Evolutionary conservation across 805 yeast species (phyloP).

Genomic region (Sugiyamaella smithiae): DNA sequence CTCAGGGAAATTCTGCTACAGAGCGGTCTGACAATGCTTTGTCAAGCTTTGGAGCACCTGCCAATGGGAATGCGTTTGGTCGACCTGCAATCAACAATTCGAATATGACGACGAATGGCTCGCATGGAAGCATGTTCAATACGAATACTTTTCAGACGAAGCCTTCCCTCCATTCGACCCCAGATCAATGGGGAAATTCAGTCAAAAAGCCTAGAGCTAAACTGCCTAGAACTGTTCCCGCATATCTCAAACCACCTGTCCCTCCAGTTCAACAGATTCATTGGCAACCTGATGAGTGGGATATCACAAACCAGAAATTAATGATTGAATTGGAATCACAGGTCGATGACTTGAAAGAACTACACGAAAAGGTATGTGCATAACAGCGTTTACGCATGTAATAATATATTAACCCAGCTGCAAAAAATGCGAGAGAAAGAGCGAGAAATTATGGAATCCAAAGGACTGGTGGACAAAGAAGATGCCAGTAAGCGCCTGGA

Average conservation of each 20-base stretch:
- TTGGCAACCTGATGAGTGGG: conserved; percentile 54
- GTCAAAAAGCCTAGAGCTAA: conserved; percentile 9
- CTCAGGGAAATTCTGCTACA: not conserved
- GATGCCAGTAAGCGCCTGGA: conserved; percentile 76
- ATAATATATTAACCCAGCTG: conserved; percentile 44
- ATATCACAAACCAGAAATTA: conserved; percentile 61
- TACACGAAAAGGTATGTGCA: conserved; percentile 51
- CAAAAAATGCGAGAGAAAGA: conserved; percentile 73
- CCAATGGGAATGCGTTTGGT: not conserved
- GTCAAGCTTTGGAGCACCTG: not conserved
- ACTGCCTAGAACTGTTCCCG: conserved; percentile 9
- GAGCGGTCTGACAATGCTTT: not conserved
- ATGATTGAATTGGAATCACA: conserved; percentile 53
- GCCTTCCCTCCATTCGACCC: not conserved
- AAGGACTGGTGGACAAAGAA: conserved; percentile 84
- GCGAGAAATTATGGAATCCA: conserved; percentile 70
- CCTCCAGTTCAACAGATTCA: conserved; percentile 7
- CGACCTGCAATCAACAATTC: not conserved
- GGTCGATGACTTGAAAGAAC: conserved; percentile 56
- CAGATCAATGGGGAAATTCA: not conserved
- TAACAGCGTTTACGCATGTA: not conserved
- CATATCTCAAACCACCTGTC: conserved; percentile 8
- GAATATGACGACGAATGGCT: not conserved
- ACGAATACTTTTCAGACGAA: not conserved
- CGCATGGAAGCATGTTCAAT: no score